phyloP scores from a whole-genome alignment of 2,329 filamentous ascomycete genomes.

The Diplodia seriata region DNA sequence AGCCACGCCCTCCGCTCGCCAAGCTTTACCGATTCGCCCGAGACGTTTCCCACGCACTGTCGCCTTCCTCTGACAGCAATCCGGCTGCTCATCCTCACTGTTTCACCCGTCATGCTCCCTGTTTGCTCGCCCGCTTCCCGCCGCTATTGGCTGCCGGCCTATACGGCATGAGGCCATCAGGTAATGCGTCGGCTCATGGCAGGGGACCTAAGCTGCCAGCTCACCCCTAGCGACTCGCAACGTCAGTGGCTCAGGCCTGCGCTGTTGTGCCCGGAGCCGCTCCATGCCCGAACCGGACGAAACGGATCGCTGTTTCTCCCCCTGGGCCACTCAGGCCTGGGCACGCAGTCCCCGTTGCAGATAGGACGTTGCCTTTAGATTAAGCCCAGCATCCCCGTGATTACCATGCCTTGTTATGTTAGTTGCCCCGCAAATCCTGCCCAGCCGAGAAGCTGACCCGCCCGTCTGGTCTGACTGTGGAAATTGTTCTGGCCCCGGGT shows the following conservation, averaged over 20 bases:
- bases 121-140: neutral
- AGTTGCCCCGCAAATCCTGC: slow-evolving; percentile 13
- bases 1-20: neutral
- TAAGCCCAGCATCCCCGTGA: slow-evolving; percentile 26
- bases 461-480: slow-evolving; percentile 16
- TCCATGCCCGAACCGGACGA: slow-evolving; percentile 14
- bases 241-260: slow-evolving; percentile 9
- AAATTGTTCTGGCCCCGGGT: slow-evolving; percentile 2
- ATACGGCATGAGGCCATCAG: slow-evolving; percentile 6
- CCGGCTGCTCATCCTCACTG: slow-evolving; percentile 3
- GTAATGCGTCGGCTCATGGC: slow-evolving; percentile 5
- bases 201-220: neutral
- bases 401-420: neutral
- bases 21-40: slow-evolving; percentile 20
- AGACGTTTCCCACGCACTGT: slow-evolving; percentile 20
- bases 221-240: neutral
- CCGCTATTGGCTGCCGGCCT: neutral
- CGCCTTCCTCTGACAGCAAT: slow-evolving; percentile 24
- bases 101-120: slow-evolving; percentile 16
- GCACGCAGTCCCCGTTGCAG: slow-evolving; percentile 1
- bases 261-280: slow-evolving; percentile 11
- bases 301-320: slow-evolving; percentile 21
- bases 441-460: neutral
- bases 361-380: slow-evolving; percentile 6
- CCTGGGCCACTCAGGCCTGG: neutral